A percentile compares a stretch with the other conserved stretches of the same genome.
Evolutionary conservation across 306 rosid species (phyloP).

Genomic region (Prunus mongolica): DNA sequence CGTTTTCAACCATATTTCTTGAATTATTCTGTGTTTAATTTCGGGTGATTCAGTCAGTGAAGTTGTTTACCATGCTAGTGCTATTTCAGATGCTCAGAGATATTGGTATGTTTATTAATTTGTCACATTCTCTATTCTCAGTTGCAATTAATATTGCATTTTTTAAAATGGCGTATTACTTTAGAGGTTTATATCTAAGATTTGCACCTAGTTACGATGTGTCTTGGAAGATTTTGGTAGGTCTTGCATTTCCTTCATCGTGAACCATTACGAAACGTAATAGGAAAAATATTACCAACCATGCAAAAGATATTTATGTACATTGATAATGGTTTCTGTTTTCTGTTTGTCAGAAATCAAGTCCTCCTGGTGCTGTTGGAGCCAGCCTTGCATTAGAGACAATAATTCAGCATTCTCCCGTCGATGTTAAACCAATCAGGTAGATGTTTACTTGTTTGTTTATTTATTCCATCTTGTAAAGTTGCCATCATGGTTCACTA

Average conservation of each 20-base stretch:
- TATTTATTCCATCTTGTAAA: conserved; percentile 12
- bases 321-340: conserved; percentile 19
- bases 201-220: background rate
- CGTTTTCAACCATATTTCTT: too few species aligned
- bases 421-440: conserved; percentile 69
- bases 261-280: background rate
- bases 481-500: conserved; percentile 14
- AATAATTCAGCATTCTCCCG: conserved; percentile 66
- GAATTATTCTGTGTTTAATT: too few species aligned
- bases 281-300: background rate
- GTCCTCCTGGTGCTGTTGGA: conserved; percentile 82
- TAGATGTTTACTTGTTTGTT: conserved; percentile 18
- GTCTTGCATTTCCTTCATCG: too few species aligned
- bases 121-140: conserved; percentile 5
- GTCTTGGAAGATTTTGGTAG: too few species aligned
- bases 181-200: background rate
- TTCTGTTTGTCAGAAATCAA: conserved; percentile 57
- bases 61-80: too few species aligned
- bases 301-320: background rate
- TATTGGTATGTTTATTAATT: too few species aligned
- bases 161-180: background rate
- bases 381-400: conserved; percentile 93
- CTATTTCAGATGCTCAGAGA: too few species aligned
- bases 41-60: background rate
- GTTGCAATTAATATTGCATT: background rate